Conservation (phyloP, 345 rosid species). For the Geranium rotundifolium region DNA sequence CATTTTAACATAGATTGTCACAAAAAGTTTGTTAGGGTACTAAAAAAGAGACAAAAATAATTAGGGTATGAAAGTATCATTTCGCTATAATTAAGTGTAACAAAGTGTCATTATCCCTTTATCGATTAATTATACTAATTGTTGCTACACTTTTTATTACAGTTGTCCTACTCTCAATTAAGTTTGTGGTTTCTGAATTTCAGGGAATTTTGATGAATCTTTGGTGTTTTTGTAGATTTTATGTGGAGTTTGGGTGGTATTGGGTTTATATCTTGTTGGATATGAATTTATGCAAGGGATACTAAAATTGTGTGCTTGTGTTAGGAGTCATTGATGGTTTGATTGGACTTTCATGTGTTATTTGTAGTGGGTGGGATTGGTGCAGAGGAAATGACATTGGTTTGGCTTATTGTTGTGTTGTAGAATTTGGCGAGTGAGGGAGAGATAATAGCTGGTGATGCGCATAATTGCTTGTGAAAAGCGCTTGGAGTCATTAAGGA, state of each 20-base stretch:
- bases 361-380: not conserved
- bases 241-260: too few relatives aligned
- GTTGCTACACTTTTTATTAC: too few relatives aligned
- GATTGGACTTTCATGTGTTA: not conserved
- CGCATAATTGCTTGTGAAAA: constrained; percentile 82
- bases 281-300: not conserved
- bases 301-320: not conserved
- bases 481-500: constrained; percentile 96
- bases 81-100: too few relatives aligned
- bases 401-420: constrained; percentile 11
- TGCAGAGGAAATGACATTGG: not conserved
- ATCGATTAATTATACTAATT: too few relatives aligned
- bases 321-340: not conserved
- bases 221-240: not conserved
- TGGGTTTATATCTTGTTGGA: not conserved
- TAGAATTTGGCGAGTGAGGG: constrained; percentile 28
- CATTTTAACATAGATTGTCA: too few relatives aligned
- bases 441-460: constrained; percentile 71
- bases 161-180: too few relatives aligned
- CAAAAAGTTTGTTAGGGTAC: too few relatives aligned
- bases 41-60: too few relatives aligned
- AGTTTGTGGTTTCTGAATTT: too few relatives aligned
- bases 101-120: too few relatives aligned
- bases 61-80: too few relatives aligned
- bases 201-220: not conserved